Conservation (phyloP, 805 yeast species). For the Kodamaea hsintzibuensis region DNA sequence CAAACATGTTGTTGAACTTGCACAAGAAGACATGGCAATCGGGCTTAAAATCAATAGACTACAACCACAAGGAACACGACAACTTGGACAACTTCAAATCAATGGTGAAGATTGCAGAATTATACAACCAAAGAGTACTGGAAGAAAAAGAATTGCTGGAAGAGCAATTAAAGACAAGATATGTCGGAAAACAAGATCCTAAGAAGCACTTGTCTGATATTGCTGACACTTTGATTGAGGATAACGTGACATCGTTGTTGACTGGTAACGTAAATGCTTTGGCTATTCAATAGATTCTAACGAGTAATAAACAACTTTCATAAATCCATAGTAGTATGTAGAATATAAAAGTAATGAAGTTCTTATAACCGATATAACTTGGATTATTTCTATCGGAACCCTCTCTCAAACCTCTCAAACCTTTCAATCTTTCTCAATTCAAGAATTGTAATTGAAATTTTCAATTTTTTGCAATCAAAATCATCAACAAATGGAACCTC, state of each 20-base stretch:
- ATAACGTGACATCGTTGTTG: conserved; percentile 81
- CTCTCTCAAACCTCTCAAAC: background rate
- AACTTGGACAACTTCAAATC: conserved; percentile 71
- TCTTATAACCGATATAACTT: no score
- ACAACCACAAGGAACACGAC: conserved; percentile 70
- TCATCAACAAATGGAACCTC: conserved; percentile 3
- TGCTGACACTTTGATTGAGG: conserved; percentile 83
- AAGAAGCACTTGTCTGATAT: conserved; percentile 93
- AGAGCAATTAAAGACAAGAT: conserved; percentile 90
- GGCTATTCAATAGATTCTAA: conserved; percentile 64
- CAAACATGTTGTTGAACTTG: conserved; percentile 87
- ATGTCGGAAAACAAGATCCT: conserved; percentile 98
- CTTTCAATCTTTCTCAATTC: no score
- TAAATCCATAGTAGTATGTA: background rate
- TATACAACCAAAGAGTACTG: conserved; percentile 83
- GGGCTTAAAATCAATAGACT: conserved; percentile 79
- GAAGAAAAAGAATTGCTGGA: conserved; percentile 89
- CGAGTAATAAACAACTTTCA: background rate
- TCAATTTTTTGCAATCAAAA: background rate
- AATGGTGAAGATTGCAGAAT: conserved; percentile 88
- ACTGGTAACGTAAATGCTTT: conserved; percentile 89
- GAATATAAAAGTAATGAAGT: no score
- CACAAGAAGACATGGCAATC: conserved; percentile 97
- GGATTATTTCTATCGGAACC: no score
- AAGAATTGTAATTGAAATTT: conserved; percentile 1